A percentile compares a stretch with the other conserved stretches of the same genome.
phyloP scores from a whole-genome alignment of 2,329 filamentous ascomycete genomes.

The Trichophyton verrucosum region DNA sequence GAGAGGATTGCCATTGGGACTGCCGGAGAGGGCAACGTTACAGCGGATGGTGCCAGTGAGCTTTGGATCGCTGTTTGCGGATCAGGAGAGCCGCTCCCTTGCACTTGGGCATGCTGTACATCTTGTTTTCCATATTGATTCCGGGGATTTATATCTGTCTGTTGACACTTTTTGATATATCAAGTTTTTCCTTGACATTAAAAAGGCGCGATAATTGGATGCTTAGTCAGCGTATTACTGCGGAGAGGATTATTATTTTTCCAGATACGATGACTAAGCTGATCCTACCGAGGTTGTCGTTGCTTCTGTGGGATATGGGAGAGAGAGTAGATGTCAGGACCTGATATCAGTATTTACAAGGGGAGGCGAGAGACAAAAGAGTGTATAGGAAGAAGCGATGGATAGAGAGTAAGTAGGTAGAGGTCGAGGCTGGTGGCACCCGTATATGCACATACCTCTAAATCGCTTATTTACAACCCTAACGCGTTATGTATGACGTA shows the following conservation, averaged over 20 bases:
- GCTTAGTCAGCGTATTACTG: too few relatives aligned
- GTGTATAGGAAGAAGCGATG: background rate
- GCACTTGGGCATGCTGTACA: background rate
- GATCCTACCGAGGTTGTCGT: too few relatives aligned
- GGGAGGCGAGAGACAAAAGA: background rate
- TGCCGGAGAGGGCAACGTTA: background rate
- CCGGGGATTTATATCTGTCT: background rate
- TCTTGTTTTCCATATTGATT: background rate
- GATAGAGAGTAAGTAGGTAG: background rate
- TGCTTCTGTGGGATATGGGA: too few relatives aligned
- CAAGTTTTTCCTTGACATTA: background rate
- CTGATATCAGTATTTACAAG: too few relatives aligned
- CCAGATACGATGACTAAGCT: too few relatives aligned
- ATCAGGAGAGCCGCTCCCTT: background rate
- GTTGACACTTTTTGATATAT: background rate
- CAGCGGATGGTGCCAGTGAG: background rate
- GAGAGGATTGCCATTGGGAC: background rate
- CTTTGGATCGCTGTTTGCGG: background rate
- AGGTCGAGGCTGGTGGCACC: background rate
- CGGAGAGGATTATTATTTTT: too few relatives aligned
- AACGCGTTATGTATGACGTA: background rate
- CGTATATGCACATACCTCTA: background rate
- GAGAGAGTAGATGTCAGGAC: too few relatives aligned
- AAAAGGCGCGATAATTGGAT: background rate
- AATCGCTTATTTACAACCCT: background rate